A percentile compares a stretch with the other conserved stretches of the same genome.
Evolutionary conservation across 768 basidiomycete genomes (phyloP).

Genomic region (Rhizopogon vesiculosus): DNA sequence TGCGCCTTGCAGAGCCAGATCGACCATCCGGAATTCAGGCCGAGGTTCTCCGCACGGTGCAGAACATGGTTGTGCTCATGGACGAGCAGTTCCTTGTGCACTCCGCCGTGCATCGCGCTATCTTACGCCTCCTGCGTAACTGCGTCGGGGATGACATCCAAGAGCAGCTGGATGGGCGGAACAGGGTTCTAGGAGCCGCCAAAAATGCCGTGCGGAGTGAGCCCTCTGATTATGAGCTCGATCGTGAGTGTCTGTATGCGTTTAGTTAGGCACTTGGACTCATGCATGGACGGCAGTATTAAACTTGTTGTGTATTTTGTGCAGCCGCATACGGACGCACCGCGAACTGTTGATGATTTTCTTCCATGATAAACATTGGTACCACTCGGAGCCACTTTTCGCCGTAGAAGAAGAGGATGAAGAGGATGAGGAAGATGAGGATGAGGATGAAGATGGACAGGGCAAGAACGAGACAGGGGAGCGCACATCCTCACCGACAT

Average conservation of each 20-base stretch:
- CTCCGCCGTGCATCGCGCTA: slow-evolving; percentile 84
- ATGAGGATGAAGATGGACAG: slow-evolving; percentile 21
- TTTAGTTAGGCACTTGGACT: slow-evolving; percentile 1
- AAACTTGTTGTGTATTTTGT: slow-evolving; percentile 85
- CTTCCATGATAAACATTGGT: slow-evolving; percentile 93
- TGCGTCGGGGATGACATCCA: slow-evolving; percentile 92
- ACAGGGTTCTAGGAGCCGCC: slow-evolving; percentile 80
- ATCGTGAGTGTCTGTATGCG: slow-evolving; percentile 50
- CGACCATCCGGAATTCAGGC: slow-evolving; percentile 88
- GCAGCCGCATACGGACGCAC: slow-evolving; percentile 86
- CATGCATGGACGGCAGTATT: slow-evolving; percentile 55
- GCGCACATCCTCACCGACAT: slow-evolving; percentile 50
- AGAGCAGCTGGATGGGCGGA: slow-evolving; percentile 78
- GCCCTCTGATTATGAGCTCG: slow-evolving; percentile 88
- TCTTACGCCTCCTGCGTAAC: slow-evolving; percentile 76
- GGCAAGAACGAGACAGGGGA: slow-evolving; percentile 7
- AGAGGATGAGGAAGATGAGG: slow-evolving; percentile 49
- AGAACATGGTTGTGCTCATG: slow-evolving; percentile 86
- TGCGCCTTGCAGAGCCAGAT: slow-evolving; percentile 80
- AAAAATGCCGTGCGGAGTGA: slow-evolving; percentile 58
- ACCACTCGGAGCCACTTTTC: slow-evolving; percentile 69
- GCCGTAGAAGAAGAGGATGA: slow-evolving; percentile 75
- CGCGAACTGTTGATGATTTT: slow-evolving; percentile 94
- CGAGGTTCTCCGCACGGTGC: slow-evolving; percentile 80
- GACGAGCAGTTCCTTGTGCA: slow-evolving; percentile 94